phyloP scores from a whole-genome alignment of 768 basidiomycete species.

The Leccinellum rugosiceps region DNA sequence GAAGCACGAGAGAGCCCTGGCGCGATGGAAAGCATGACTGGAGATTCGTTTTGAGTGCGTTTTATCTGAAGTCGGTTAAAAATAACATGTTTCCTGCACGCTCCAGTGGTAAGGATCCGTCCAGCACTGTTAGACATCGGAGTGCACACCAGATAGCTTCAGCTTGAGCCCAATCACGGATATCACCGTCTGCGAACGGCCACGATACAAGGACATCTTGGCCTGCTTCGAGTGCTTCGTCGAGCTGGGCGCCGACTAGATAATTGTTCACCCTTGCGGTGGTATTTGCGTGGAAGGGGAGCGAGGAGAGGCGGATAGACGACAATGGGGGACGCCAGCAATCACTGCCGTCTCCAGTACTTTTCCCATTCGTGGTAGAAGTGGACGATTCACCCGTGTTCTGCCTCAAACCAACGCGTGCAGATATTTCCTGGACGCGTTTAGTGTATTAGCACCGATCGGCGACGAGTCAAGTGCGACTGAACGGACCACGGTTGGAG shows the following conservation, averaged over 20 bases:
- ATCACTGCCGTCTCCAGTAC: conserved; percentile 14
- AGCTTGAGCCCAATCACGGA: conserved; percentile 79
- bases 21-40: conserved; percentile 70
- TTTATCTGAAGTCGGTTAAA: conserved; percentile 72
- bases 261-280: conserved; percentile 68
- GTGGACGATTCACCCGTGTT: conserved; percentile 27
- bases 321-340: conserved; percentile 38
- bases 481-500: conserved; percentile 67
- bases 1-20: conserved; percentile 61
- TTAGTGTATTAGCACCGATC: conserved; percentile 1
- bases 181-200: conserved; percentile 75
- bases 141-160: conserved; percentile 77
- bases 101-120: conserved; percentile 4
- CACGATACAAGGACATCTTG: conserved; percentile 75
- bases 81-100: conserved; percentile 76
- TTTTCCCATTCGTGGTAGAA: conserved; percentile 22
- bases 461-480: neutral
- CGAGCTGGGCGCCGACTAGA: conserved; percentile 75
- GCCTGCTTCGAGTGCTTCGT: conserved; percentile 72
- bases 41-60: conserved; percentile 85
- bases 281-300: conserved; percentile 41
- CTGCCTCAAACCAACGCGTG: conserved; percentile 74
- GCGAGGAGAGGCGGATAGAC: conserved; percentile 45
- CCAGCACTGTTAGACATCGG: neutral
- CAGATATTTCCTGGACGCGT: conserved; percentile 63